Conservation (phyloP, 345 rosid genomes). For the Pelargonium nanum region DNA sequence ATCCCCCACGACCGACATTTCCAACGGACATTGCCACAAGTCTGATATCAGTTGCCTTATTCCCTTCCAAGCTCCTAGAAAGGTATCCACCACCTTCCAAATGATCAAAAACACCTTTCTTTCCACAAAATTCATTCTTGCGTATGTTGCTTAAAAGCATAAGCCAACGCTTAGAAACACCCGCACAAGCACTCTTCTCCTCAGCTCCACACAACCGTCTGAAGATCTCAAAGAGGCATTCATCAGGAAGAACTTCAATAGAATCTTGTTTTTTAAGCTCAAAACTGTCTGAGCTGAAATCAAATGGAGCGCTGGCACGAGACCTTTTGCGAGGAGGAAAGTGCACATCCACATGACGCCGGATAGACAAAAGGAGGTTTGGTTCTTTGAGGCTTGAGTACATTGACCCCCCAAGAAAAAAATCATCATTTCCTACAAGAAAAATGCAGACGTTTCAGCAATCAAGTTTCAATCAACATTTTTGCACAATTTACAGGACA, state of each 20-base stretch:
- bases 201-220: slow-evolving; percentile 54
- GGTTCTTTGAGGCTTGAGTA: slow-evolving; percentile 70
- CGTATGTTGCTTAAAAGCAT: slow-evolving; percentile 53
- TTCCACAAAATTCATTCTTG: slow-evolving; percentile 39
- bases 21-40: slow-evolving; percentile 86
- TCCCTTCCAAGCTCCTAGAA: slow-evolving; percentile 76
- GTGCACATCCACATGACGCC: slow-evolving; percentile 56
- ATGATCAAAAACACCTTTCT: slow-evolving; percentile 13
- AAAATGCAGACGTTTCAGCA: neutral
- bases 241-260: slow-evolving; percentile 76
- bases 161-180: slow-evolving; percentile 92
- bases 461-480: neutral
- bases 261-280: slow-evolving; percentile 48
- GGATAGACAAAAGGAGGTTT: slow-evolving; percentile 50
- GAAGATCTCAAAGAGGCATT: slow-evolving; percentile 86
- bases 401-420: slow-evolving; percentile 53
- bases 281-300: slow-evolving; percentile 39
- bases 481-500: neutral
- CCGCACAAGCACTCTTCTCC: slow-evolving; percentile 73
- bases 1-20: slow-evolving; percentile 70
- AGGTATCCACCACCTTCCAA: slow-evolving; percentile 46
- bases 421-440: slow-evolving; percentile 56
- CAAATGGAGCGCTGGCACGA: slow-evolving; percentile 57
- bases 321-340: slow-evolving; percentile 67
- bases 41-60: slow-evolving; percentile 78